Evolutionary conservation across 345 rosid species (phyloP), one percentile per base, ranked within the genome.

Genomic region (Xanthoceras sorbifolium): DNA sequence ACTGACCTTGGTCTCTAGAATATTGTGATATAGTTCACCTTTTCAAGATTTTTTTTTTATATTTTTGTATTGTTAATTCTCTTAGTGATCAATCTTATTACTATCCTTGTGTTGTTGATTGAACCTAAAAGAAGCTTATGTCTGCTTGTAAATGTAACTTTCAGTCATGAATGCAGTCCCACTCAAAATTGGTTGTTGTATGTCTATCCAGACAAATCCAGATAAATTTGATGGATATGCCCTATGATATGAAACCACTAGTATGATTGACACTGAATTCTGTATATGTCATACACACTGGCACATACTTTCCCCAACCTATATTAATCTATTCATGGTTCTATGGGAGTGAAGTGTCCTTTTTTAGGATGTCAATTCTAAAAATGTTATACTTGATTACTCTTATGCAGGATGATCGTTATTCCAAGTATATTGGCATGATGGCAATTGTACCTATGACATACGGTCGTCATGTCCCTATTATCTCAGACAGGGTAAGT

Each of bases 391-490:
- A 46, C 62, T 65, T 64, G 64, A 68, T 78, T 72, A 9, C 62
- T 67, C 38, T 26, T 76, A 25, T 78, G 80, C 91, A 95, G 99
- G 99, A 95, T 80, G 94, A 92, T 17, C 93, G 97, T 34, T 95
- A 93, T 74, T 77, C 94, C 10, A 90, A 92, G 85, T 95, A 89
- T 72, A 85, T 95, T 73, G 99, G 99, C 59, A 77, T 75, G 86
- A 87, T 87, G 90, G 99, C 93, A 50, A 93, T 95, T 82, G 99
- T 95, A 73, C 99, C 99, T 71, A 88, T 95, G 99, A 95, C 99
- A 71, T 95, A 90, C 81, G 99, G 99, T 40, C 99, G 98, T 23
- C 96, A 90, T 84, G 96, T 95, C 79, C 99, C 96, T 73, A 93
- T 95, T 72, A 92, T 95, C 52, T 73, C 91, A 42, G 96, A 93